These are phyloP conservation scores for Stephania japonica DNA, from an alignment of 164 flowering plant species.

Conservation along the genomic window DNA sequence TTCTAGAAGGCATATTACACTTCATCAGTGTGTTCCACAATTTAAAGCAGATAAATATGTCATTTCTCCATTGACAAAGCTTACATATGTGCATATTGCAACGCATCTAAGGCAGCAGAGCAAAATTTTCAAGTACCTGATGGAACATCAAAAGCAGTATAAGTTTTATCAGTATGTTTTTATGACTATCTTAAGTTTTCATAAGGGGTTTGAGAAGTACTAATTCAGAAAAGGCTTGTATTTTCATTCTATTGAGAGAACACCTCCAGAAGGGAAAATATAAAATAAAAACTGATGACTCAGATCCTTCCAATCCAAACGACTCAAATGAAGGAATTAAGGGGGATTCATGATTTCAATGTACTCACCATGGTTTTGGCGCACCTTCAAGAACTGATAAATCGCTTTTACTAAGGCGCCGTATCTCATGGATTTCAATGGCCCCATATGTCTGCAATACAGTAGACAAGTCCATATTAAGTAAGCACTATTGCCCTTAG, in stretches of 20 bases:
- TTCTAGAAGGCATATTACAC: too few species aligned
- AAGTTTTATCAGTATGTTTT: neutral
- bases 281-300: neutral
- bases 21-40: too few species aligned
- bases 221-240: too few species aligned
- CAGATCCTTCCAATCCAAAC: neutral
- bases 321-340: neutral
- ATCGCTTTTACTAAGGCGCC: slow-evolving; percentile 63
- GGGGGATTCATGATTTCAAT: neutral
- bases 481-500: neutral
- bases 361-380: slow-evolving; percentile 44
- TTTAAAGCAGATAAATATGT: too few species aligned
- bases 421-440: slow-evolving; percentile 49
- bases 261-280: neutral
- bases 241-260: neutral
- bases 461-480: neutral
- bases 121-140: neutral
- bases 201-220: neutral
- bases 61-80: too few species aligned
- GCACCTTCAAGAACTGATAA: slow-evolving; percentile 44
- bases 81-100: too few species aligned
- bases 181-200: neutral
- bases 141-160: neutral
- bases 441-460: slow-evolving; percentile 67
- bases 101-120: neutral